Conservation (phyloP, 805 yeast species). For the Barnettozyma wickerhamii region DNA sequence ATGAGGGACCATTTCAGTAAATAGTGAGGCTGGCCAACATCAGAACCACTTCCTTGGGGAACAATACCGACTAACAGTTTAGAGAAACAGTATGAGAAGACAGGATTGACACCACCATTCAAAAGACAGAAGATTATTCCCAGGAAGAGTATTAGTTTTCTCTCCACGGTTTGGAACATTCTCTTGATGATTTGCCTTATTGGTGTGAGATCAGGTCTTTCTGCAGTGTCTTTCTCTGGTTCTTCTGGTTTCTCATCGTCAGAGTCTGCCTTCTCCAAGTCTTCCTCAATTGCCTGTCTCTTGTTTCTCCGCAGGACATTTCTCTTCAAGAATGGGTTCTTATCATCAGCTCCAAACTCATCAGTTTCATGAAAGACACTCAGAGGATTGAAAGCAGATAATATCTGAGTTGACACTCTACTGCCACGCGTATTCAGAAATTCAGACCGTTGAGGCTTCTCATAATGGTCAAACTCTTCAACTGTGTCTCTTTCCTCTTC, state of each 20-base stretch:
- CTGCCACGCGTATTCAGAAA: conserved; percentile 1
- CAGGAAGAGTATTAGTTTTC: conserved; percentile 28
- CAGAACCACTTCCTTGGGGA: conserved; percentile 32
- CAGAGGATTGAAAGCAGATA: conserved; percentile 19
- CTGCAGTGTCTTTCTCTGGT: conserved; percentile 4
- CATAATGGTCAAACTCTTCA: background rate
- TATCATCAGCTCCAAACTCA: conserved; percentile 9
- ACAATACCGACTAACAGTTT: conserved; percentile 62
- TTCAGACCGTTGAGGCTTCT: background rate
- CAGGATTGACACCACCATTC: conserved; percentile 66
- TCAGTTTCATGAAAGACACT: conserved; percentile 11
- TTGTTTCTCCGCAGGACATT: conserved; percentile 4
- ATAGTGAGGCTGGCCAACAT: conserved; percentile 29
- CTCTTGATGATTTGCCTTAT: conserved; percentile 25
- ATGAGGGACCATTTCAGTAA: conserved; percentile 63
- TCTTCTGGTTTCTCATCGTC: conserved; percentile 3
- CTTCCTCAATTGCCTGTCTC: conserved; percentile 1
- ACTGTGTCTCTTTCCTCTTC: background rate
- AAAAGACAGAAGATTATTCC: conserved; percentile 53
- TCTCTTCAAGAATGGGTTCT: background rate
- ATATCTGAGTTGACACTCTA: conserved; percentile 17
- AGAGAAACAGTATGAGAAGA: conserved; percentile 76
- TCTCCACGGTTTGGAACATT: conserved; percentile 26
- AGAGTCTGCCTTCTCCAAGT: background rate
- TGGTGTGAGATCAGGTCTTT: conserved; percentile 25